Base-by-base conservation (phyloP, 2,329 filamentous ascomycete species). In the Beauveria bassiana region DNA sequence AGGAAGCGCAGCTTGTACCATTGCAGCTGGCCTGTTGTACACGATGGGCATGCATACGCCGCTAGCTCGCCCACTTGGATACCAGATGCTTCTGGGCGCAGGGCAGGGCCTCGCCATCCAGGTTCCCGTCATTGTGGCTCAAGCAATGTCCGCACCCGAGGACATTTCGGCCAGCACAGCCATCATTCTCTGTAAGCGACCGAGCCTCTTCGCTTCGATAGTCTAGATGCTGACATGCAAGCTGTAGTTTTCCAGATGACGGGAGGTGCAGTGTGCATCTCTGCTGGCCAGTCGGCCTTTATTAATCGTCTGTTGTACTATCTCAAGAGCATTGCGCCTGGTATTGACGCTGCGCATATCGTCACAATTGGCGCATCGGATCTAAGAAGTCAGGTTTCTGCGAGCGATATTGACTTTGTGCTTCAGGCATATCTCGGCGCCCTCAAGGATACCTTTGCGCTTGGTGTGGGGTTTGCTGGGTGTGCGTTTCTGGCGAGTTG, bases 181-280 rank as follows among this genome's bases (percentile, higher is more conserved):
- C 46, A 51, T 59, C 18, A 47, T 59, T 51, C 38, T 59, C 1
- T 59, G 56, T 59, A 43, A 31, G 56, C 5, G 14, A 6, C 6
- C 2, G 10, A 1, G 56, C 24, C 5, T 5, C 22, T 5, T 5
- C 6, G 9, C n/a, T 42, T 5, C 20, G 5, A 26, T 6, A 28
- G 9, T 9, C 18, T 8, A 57, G 18, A 6, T 20, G 14, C 31
- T 57, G 20, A 57, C 28, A 18, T 18, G 20, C n/a, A 40, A 12
- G 7, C n/a, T 43, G 7, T 51, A 59, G 56, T 59, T 28, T 59
- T 59, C 46, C 56, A 59, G 18, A 50, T 59, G 56, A 59, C 45
- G 1, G 46, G 56, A 0, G 56, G 56, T 7, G 47, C 56, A n/a
- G 22, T 59, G 1, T 59, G 34, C n/a, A 47, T 59, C 45, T 59